phyloP scores from a whole-genome alignment of 164 flowering plant species.

The Cinnamomum micranthum region DNA sequence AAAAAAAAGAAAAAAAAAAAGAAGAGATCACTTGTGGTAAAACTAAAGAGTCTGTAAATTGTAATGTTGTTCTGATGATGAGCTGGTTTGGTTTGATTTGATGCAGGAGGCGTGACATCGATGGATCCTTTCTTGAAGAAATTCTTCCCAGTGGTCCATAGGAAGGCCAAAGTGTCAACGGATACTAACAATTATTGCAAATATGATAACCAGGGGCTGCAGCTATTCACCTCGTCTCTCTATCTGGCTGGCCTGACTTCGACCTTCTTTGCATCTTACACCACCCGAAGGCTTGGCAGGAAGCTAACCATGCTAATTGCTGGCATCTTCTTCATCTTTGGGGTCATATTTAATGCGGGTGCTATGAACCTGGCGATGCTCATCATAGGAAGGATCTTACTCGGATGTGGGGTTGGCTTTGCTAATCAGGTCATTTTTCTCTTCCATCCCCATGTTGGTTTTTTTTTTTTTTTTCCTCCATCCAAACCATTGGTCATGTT shows the following conservation, averaged over 20 bases:
- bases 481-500: too few species aligned
- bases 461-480: too few species aligned
- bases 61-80: too few species aligned
- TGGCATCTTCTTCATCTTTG: slow-evolving; percentile 63
- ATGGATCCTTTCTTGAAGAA: slow-evolving; percentile 70
- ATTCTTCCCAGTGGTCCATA: slow-evolving; percentile 75
- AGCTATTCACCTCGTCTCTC: slow-evolving; percentile 83
- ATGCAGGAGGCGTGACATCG: slow-evolving; percentile 86
- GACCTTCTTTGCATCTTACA: slow-evolving; percentile 88
- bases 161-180: slow-evolving; percentile 19
- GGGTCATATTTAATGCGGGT: slow-evolving; percentile 62
- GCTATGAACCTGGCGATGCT: slow-evolving; percentile 84
- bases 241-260: slow-evolving; percentile 77
- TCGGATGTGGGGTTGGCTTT: slow-evolving; percentile 96
- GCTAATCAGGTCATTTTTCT: slow-evolving; percentile 70
- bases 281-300: slow-evolving; percentile 71
- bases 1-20: too few species aligned
- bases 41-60: too few species aligned
- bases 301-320: slow-evolving; percentile 78
- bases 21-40: neutral
- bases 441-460: too few species aligned
- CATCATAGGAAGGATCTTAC: slow-evolving; percentile 79
- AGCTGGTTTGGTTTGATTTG: neutral
- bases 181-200: slow-evolving; percentile 80
- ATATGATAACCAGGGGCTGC: slow-evolving; percentile 85